Evolutionary conservation across 371 early-diverging fungal species (phyloP).

Genomic region (Chytridium lagenaria): DNA sequence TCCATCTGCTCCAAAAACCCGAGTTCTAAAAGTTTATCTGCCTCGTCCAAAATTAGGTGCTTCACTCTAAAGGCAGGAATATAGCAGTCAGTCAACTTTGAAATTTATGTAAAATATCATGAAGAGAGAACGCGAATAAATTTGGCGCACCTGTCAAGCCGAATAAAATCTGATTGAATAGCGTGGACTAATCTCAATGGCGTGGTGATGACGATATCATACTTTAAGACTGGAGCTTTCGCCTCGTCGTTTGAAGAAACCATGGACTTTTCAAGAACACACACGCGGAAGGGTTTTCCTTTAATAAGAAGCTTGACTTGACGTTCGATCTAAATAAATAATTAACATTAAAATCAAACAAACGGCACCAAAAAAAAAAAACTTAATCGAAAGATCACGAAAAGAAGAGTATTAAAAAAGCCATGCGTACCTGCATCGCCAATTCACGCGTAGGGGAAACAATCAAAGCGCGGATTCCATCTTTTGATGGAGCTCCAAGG

Average conservation of each 20-base stretch:
- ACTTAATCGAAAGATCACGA: too few species aligned
- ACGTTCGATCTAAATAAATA: slow-evolving; percentile 68
- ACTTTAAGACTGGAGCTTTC: slow-evolving; percentile 12
- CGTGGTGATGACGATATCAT: slow-evolving; percentile 88
- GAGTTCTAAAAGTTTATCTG: slow-evolving; percentile 69
- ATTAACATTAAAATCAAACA: background rate
- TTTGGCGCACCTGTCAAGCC: slow-evolving; percentile 71
- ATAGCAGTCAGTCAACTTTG: background rate
- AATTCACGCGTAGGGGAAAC: slow-evolving; percentile 98
- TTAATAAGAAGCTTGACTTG: slow-evolving; percentile 73
- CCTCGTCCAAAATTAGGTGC: slow-evolving; percentile 71
- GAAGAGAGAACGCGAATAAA: background rate
- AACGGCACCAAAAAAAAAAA: background rate
- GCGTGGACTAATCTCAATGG: slow-evolving; percentile 90
- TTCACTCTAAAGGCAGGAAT: slow-evolving; percentile 58
- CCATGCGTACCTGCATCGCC: slow-evolving; percentile 79
- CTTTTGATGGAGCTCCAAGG: slow-evolving; percentile 71
- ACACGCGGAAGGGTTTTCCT: slow-evolving; percentile 73
- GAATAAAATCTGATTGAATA: slow-evolving; percentile 78
- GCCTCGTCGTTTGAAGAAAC: slow-evolving; percentile 59
- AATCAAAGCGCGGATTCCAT: slow-evolving; percentile 86
- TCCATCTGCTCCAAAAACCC: slow-evolving; percentile 65
- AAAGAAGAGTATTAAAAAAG: too few species aligned
- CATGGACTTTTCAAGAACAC: slow-evolving; percentile 80
- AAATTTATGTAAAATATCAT: background rate